Evolutionary conservation across 1,139 yeast genomes (phyloP), one percentile per base, ranked within the genome.

Genomic region (Yamadazyma spencermartinsiae): DNA sequence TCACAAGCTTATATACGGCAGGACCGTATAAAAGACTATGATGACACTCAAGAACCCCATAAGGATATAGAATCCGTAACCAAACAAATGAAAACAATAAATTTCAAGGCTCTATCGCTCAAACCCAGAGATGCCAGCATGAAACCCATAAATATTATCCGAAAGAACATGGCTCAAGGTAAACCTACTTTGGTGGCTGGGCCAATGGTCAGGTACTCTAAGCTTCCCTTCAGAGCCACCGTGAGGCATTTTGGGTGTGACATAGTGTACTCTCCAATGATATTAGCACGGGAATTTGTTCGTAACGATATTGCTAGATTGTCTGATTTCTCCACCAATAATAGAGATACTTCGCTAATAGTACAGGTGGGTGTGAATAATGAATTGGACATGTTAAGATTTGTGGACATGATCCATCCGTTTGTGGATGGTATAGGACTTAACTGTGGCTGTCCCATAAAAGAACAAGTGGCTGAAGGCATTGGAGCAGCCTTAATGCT

Each of bases 381-480:
- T 55, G 86, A 84, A 4, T 76, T 80, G n/a, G 98, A 92, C 58
- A 65, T 92, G 40, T 59, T 86, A 28, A 74, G 92, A 43, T 90
- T 94, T 54, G 89, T 87, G 2, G 88, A 83, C 39, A 81, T 92
- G 89, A 80, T 90, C n/a, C 78, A 78, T 45, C 96, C 96, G 0
- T 87, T 79, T 55, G 92, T 88, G 32, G 97, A 92, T 61, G 98
- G 95, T 1, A 82, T 92, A 23, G 97, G 98, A 0, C 72, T 92
- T 40, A 94, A 92, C 66, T 92, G 98, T 63, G 98, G 98, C 0
- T 92, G 98, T 63, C 98, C 98, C 1, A 89, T 92, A 37, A 86
- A 83, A 47, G 98, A 92, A 49, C 98, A 92, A 59, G 87, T 87
- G 4, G 74, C 96, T 34, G 97, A 89, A 58, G 98, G 98, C 13